Base-by-base conservation (phyloP, 2,329 filamentous ascomycete species). In the Colletotrichum tanaceti region DNA sequence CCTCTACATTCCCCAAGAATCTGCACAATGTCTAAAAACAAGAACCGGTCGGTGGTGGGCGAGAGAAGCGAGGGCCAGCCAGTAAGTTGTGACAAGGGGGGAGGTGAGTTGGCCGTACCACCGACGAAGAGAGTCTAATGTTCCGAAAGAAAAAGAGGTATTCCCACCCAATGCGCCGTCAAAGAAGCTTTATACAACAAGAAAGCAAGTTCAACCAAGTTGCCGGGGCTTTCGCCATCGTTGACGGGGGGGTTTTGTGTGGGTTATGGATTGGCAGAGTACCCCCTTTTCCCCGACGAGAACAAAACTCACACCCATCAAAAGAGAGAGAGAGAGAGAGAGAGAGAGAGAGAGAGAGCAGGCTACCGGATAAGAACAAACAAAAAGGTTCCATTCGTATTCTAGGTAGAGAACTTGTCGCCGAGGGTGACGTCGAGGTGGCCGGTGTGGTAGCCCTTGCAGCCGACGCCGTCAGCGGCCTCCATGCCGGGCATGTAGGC, bases 401-500 rank as follows among this genome's bases (percentile, higher is more conserved):
- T 28, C 63, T 63, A 67, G 11, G 22, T 3, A 39, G 38, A 32
- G 52, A 68, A 68, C 20, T 68, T 57, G 73, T 77, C 78, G 72
- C 75, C 77, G 53, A 83, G 74, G 41, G 72, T 74, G 71, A 80
- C 73, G 4, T 66, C 59, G 9, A 83, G 73, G 70, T 70, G 65
- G 55, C 74, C 73, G 35, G 73, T 70, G 39, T 73, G 61, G 66
- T 73, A 70, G 60, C 80, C 58, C 77, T 83, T 83, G 71, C 81
- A 77, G 50, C 81, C 81, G 18, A 80, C 50, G 52, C 82, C 82
- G 59, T 83, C 81, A 0, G 63, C 35, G 38, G 67, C 77, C 72
- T 81, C 76, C 71, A 76, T 81, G 59, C 79, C 79, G 20, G 57
- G 71, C 58, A 77, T 71, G 76, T 80, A 83, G 54, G 81, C 79